Evolutionary conservation across 1,284 basidiomycete genomes (phyloP).

Genomic region (Ganoderma multipileum): DNA sequence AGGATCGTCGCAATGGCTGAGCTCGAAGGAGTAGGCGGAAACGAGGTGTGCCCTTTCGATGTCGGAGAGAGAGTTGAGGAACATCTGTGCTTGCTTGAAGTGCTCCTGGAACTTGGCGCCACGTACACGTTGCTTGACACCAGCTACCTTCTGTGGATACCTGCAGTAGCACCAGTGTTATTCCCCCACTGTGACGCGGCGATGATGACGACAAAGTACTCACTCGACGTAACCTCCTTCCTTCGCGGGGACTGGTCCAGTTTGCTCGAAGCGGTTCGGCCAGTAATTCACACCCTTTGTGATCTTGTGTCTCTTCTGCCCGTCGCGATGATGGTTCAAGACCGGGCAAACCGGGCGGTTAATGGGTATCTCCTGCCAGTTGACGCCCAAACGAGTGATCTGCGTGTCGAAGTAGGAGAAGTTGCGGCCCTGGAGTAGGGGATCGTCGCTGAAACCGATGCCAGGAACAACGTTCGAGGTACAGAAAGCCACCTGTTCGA

Average conservation of each 20-base stretch:
- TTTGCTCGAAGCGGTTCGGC: slow-evolving; percentile 71
- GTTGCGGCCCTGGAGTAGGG: slow-evolving; percentile 83
- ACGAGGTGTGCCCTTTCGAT: slow-evolving; percentile 75
- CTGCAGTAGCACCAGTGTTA: slow-evolving; percentile 37
- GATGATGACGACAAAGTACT: slow-evolving; percentile 27
- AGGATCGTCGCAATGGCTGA: slow-evolving; percentile 80
- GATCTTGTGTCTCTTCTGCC: slow-evolving; percentile 64
- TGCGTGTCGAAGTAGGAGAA: slow-evolving; percentile 89
- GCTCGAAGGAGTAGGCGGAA: slow-evolving; percentile 76
- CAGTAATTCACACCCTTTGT: slow-evolving; percentile 73
- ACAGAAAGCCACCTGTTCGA: slow-evolving; percentile 86
- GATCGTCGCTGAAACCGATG: slow-evolving; percentile 84
- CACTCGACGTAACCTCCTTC: slow-evolving; percentile 71
- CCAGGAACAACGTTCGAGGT: slow-evolving; percentile 84
- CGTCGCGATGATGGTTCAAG: slow-evolving; percentile 63
- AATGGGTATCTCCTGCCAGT: slow-evolving; percentile 80
- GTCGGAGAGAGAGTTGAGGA: slow-evolving; percentile 77
- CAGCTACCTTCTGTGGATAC: slow-evolving; percentile 56
- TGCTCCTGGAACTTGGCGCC: slow-evolving; percentile 80
- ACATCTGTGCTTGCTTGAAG: slow-evolving; percentile 74
- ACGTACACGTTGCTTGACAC: slow-evolving; percentile 73
- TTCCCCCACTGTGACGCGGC: neutral
- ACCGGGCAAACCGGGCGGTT: slow-evolving; percentile 86
- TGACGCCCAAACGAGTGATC: slow-evolving; percentile 75
- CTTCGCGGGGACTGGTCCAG: slow-evolving; percentile 52